Percentiles rank a stretch among this genome's conserved stretches.
phyloP scores from a whole-genome alignment of 257 asterid genomes.

The Henckelia pumila region DNA sequence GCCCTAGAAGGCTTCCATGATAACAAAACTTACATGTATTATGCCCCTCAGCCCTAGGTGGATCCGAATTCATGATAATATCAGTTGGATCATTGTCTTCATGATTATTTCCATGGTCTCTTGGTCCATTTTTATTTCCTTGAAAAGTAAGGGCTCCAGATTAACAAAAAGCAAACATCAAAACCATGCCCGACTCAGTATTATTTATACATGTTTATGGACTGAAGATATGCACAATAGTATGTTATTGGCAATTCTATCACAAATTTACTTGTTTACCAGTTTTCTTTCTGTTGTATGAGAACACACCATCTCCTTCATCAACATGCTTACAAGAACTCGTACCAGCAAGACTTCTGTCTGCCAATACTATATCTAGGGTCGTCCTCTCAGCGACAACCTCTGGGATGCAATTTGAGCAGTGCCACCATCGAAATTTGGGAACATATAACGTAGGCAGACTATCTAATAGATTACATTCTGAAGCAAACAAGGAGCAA shows the following conservation, averaged over 20 bases:
- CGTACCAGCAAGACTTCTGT: conserved; percentile 18
- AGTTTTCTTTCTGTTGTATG: conserved; percentile 16
- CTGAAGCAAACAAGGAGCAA: conserved; percentile 45
- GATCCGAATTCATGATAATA: neutral
- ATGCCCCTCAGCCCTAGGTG: conserved; percentile 11
- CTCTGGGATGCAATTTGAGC: conserved; percentile 39
- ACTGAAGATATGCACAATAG: neutral
- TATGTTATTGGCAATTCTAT: neutral
- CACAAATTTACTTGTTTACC: conserved; percentile 29
- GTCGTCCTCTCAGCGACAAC: conserved; percentile 24
- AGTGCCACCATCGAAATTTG: conserved; percentile 71
- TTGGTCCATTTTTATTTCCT: conserved; percentile 25
- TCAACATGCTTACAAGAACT: conserved; percentile 21
- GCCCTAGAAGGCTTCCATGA: neutral
- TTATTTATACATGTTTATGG: neutral
- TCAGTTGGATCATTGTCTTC: conserved; percentile 23
- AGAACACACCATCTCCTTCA: conserved; percentile 19
- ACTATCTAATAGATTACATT: conserved; percentile 19
- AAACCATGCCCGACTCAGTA: neutral
- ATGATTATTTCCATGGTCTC: conserved; percentile 16
- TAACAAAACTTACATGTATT: conserved; percentile 26
- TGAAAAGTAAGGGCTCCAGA: conserved; percentile 13
- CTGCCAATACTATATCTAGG: conserved; percentile 16
- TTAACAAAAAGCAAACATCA: neutral
- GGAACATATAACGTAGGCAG: conserved; percentile 55